Base-by-base conservation (phyloP, 2,329 filamentous ascomycete species). In the Tetracladium maxilliforme region DNA sequence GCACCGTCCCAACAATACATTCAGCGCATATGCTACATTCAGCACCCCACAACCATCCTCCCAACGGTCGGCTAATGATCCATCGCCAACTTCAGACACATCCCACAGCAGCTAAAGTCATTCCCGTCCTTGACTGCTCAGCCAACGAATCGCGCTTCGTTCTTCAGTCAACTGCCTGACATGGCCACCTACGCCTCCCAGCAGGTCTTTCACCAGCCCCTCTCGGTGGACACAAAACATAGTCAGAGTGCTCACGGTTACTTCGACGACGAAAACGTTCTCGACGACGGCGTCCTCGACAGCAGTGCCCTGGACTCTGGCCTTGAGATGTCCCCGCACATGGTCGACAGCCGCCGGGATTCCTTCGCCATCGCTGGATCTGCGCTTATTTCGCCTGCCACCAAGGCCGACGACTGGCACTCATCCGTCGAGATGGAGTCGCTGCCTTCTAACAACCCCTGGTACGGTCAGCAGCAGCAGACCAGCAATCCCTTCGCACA, bases 371-470 rank as follows among this genome's bases (percentile, higher is more conserved):
- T 70, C 24, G 56, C 61, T 27, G 9, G 18, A n/a, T 50, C 58
- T 10, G 51, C 65, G 30, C 53, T 75, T 35, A 73, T 75, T 54
- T 75, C 70, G 12, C 69, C 69, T 11, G n/a, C n/a, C n/a, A n/a
- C n/a, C 36, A 75, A 75, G 51, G 58, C 61, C 7, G 69, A 75
- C 39, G 56, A 70, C 36, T 75, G 69, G 70, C 63, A 67, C 32
- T n/a, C n/a, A n/a, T 61, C 66, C 10, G 61, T 71, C 30, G 69
- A 74, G 33, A 70, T 74, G 67, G 68, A 72, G 46, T 66, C 66
- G 10, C 52, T 70, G 28, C 61, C 64, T 10, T 71, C 70, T 29
- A 72, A 68, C 49, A 72, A 72, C 50, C 64, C 69, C 19, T 74
- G 72, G 52, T 47, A 68, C 41, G 64, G 65, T 34, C 54, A 56